A percentile compares a stretch with the other conserved stretches of the same genome.
Evolutionary conservation across 2,329 filamentous ascomycete genomes (phyloP).

Genomic region (Epichloe baconii): DNA sequence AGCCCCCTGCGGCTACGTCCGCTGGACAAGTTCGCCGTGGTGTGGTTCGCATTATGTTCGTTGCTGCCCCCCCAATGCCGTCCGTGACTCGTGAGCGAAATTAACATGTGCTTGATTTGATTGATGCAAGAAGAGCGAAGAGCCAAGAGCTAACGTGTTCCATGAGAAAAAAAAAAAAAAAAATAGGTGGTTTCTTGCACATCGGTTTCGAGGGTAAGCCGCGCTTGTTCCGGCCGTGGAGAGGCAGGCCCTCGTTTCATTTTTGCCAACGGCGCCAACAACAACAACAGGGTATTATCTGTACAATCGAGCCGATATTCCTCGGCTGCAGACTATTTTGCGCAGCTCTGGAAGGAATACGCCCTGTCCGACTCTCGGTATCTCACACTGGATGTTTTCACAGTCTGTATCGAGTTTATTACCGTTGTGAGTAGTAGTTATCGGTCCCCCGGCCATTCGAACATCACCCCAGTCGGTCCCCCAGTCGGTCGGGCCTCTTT

Average conservation of each 20-base stretch:
- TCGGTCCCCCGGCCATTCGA: not conserved
- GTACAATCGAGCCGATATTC: conserved; percentile 51
- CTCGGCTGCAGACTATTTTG: conserved; percentile 57
- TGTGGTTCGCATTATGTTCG: conserved; percentile 45
- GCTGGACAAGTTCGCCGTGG: conserved; percentile 29
- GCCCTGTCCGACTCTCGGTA: conserved; percentile 78
- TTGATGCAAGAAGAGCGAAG: too few species aligned
- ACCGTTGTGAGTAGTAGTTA: conserved; percentile 48
- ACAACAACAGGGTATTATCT: conserved; percentile 56
- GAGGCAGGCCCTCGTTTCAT: not conserved
- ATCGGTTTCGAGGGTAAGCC: conserved; percentile 62
- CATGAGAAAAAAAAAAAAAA: too few species aligned
- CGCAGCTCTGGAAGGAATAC: conserved; percentile 91
- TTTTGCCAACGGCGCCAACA: not conserved
- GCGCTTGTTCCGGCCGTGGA: too few species aligned
- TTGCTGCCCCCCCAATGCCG: not conserved
- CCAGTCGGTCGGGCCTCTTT: not conserved
- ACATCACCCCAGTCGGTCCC: not conserved
- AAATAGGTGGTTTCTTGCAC: conserved; percentile 54
- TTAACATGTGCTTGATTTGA: too few species aligned
- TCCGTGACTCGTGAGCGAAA: too few species aligned
- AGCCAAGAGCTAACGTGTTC: not conserved
- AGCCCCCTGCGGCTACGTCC: conserved; percentile 11
- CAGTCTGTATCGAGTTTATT: conserved; percentile 75
- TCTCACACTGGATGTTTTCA: conserved; percentile 67